These are phyloP conservation scores for Priceomyces fermenticarens DNA, from an alignment of 805 yeast species.

Conservation along the genomic window DNA sequence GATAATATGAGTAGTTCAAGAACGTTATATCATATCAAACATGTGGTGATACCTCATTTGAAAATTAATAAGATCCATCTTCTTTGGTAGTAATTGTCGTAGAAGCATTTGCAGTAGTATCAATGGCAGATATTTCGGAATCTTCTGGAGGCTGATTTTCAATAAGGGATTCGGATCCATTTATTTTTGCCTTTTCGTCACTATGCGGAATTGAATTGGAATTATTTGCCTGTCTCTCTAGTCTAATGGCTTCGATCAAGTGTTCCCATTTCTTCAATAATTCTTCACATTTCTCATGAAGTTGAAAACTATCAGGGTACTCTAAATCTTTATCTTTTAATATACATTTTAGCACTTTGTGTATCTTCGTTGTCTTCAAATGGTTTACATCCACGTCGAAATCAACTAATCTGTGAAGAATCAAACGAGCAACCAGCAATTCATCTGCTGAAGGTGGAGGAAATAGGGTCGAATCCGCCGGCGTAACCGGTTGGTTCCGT, in stretches of 20 bases:
- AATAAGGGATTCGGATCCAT: constrained; percentile 2
- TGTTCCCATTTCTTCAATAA: constrained; percentile 41
- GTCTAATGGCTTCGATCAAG: constrained; percentile 32
- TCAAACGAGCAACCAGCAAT: constrained; percentile 37
- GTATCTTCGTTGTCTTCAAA: constrained; percentile 45
- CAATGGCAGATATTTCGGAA: constrained; percentile 23
- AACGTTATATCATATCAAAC: too few relatives aligned
- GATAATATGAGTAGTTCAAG: too few relatives aligned
- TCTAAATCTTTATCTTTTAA: constrained; percentile 36
- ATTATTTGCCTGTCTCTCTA: constrained; percentile 19
- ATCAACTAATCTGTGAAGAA: constrained; percentile 39
- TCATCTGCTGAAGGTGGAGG: constrained; percentile 45
- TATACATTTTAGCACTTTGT: constrained; percentile 51
- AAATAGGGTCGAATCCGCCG: constrained; percentile 29
- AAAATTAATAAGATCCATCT: neutral
- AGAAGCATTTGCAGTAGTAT: constrained; percentile 5
- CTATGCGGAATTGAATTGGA: neutral
- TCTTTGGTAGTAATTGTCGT: neutral
- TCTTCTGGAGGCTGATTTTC: constrained; percentile 15
- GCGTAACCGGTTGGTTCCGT: constrained; percentile 39
- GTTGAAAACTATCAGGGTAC: constrained; percentile 41
- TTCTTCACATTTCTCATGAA: constrained; percentile 43
- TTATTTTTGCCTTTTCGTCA: neutral
- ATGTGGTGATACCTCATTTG: too few relatives aligned
- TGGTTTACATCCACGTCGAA: constrained; percentile 41